A percentile compares a stretch with the other conserved stretches of the same genome.
These are phyloP conservation scores for Wickerhamomyces sp. DNA, from an alignment of 1,139 yeast genomes.

Conservation along the genomic window DNA sequence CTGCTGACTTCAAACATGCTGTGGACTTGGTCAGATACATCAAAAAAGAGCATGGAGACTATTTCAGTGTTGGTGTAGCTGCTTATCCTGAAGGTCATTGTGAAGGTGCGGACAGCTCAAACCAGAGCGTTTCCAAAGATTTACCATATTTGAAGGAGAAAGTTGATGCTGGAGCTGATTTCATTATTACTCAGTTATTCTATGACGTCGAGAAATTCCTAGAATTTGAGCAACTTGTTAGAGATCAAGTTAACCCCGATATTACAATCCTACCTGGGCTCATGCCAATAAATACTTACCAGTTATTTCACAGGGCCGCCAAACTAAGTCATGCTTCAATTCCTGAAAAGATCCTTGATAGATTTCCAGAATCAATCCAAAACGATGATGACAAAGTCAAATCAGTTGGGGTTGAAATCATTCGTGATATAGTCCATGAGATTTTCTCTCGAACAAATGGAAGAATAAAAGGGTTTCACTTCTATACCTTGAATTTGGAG, in stretches of 20 bases:
- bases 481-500: slow-evolving; percentile 85
- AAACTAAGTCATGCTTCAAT: slow-evolving; percentile 86
- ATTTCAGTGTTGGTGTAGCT: slow-evolving; percentile 86
- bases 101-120: slow-evolving; percentile 61
- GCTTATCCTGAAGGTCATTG: slow-evolving; percentile 97
- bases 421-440: slow-evolving; percentile 57
- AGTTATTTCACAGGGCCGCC: slow-evolving; percentile 82
- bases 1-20: slow-evolving; percentile 53
- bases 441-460: slow-evolving; percentile 49
- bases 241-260: slow-evolving; percentile 35
- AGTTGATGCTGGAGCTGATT: slow-evolving; percentile 91
- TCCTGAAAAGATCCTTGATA: slow-evolving; percentile 50
- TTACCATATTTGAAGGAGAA: slow-evolving; percentile 76
- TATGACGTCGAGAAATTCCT: slow-evolving; percentile 58
- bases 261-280: slow-evolving; percentile 82
- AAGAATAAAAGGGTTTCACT: slow-evolving; percentile 75
- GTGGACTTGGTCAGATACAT: slow-evolving; percentile 82
- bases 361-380: slow-evolving; percentile 52
- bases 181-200: slow-evolving; percentile 84
- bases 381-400: slow-evolving; percentile 80
- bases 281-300: slow-evolving; percentile 93
- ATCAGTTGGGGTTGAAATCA: slow-evolving; percentile 70
- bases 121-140: slow-evolving; percentile 61
- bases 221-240: slow-evolving; percentile 39
- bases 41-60: slow-evolving; percentile 60